phyloP scores from a whole-genome alignment of 306 rosid species.

The Benincasa hispida region DNA sequence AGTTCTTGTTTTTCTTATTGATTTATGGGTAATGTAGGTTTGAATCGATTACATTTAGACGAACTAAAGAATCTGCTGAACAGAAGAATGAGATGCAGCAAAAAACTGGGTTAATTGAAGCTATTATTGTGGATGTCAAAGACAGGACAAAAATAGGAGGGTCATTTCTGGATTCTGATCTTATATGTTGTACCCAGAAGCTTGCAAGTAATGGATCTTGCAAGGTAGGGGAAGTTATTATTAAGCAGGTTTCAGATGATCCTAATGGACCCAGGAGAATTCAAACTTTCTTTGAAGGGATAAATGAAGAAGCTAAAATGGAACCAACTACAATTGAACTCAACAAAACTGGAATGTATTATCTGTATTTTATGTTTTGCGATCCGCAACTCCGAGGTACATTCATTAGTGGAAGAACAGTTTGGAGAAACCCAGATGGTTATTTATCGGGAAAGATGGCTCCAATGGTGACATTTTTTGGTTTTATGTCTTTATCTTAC shows the following conservation, averaged over 20 bases:
- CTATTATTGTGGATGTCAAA: slow-evolving; percentile 61
- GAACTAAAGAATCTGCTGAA: slow-evolving; percentile 45
- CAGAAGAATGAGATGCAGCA: slow-evolving; percentile 46
- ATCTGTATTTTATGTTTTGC: slow-evolving; percentile 82
- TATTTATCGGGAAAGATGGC: slow-evolving; percentile 84
- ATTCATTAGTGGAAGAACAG: slow-evolving; percentile 53
- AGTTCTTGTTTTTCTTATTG: neutral
- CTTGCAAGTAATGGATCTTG: slow-evolving; percentile 35
- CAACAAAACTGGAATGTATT: slow-evolving; percentile 71
- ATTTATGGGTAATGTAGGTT: slow-evolving; percentile 30
- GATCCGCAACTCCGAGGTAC: slow-evolving; percentile 57
- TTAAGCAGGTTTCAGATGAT: slow-evolving; percentile 34
- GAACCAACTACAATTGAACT: slow-evolving; percentile 22
- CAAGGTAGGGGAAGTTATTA: slow-evolving; percentile 59
- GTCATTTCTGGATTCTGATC: slow-evolving; percentile 37
- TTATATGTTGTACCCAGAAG: slow-evolving; percentile 41
- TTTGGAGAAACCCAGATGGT: slow-evolving; percentile 81
- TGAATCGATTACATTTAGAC: slow-evolving; percentile 45
- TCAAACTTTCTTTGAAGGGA: slow-evolving; percentile 57
- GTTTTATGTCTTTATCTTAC: slow-evolving; percentile 76
- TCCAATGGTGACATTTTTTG: slow-evolving; percentile 69
- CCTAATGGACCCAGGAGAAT: slow-evolving; percentile 44
- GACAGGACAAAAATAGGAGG: slow-evolving; percentile 66
- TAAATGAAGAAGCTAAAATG: slow-evolving; percentile 20
- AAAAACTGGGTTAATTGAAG: slow-evolving; percentile 70